Conservation (phyloP, 1,284 basidiomycete genomes). For the Tetrapyrgos nigripes region DNA sequence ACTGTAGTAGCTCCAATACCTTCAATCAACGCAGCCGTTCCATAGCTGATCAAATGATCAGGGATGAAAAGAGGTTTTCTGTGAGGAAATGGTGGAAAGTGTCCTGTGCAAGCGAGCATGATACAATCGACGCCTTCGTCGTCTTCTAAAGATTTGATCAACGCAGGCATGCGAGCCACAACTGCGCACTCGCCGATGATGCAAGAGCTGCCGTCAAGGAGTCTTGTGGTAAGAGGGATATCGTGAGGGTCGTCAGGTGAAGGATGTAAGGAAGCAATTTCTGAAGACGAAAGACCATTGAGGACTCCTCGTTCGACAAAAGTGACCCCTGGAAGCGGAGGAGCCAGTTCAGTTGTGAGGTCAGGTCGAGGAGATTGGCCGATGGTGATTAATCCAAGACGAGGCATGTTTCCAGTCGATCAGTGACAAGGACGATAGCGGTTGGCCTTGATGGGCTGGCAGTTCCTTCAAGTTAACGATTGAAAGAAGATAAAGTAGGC, state of each 20-base stretch:
- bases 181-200: conserved; percentile 1
- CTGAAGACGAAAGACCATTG: background rate
- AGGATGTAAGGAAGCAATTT: background rate
- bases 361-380: conserved; percentile 1
- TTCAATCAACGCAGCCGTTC: background rate
- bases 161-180: background rate
- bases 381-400: conserved; percentile 1
- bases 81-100: background rate
- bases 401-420: background rate
- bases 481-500: no score
- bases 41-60: background rate
- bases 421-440: no score
- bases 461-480: no score
- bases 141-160: background rate
- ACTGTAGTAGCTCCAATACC: background rate
- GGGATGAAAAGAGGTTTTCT: conserved; percentile 4
- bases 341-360: background rate
- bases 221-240: background rate
- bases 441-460: no score
- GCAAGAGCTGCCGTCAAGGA: background rate
- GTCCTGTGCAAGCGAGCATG: conserved; percentile 1
- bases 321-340: background rate
- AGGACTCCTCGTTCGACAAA: conserved; percentile 3
- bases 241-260: background rate
- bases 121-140: background rate